Conservation (phyloP, 225 moss, liverwort and hornwort genomes). For the Lunularia cruciata region DNA sequence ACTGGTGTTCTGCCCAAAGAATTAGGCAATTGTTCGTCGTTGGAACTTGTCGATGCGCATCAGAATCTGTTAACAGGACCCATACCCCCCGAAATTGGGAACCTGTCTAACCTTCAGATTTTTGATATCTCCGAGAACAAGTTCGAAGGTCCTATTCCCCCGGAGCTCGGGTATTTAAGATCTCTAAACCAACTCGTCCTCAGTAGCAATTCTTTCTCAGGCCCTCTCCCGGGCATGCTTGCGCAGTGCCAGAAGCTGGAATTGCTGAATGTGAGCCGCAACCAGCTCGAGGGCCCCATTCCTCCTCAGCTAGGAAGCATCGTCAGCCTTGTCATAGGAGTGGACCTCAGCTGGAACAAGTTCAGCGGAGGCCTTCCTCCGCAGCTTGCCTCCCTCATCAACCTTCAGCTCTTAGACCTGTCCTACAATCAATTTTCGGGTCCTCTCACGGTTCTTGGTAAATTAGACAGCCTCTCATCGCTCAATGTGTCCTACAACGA, state of each 20-base stretch:
- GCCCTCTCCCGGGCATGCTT: slow-evolving; percentile 27
- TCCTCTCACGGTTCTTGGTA: slow-evolving; percentile 34
- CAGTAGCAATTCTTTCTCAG: slow-evolving; percentile 39
- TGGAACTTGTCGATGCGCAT: slow-evolving; percentile 47
- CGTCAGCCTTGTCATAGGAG: slow-evolving; percentile 46
- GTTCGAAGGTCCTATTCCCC: slow-evolving; percentile 39
- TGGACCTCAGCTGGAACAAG: slow-evolving; percentile 44
- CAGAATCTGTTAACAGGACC: slow-evolving; percentile 37
- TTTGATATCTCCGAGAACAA: slow-evolving; percentile 41
- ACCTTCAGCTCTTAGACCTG: slow-evolving; percentile 47
- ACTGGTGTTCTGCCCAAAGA: slow-evolving; percentile 37
- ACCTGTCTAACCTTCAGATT: slow-evolving; percentile 39
- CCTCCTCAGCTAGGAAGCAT: slow-evolving; percentile 42
- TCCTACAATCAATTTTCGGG: slow-evolving; percentile 43
- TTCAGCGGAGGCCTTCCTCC: slow-evolving; percentile 37
- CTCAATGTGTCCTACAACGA: slow-evolving; percentile 47
- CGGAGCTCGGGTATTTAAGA: slow-evolving; percentile 34
- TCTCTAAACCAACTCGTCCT: slow-evolving; percentile 47
- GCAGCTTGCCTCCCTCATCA: slow-evolving; percentile 40
- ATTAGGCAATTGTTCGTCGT: slow-evolving; percentile 42
- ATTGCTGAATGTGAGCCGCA: slow-evolving; percentile 36
- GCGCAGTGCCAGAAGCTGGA: slow-evolving; percentile 44
- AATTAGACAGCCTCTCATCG: slow-evolving; percentile 40
- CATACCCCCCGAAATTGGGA: slow-evolving; percentile 48
- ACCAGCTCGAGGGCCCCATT: slow-evolving; percentile 39